Base-by-base conservation (phyloP, 2,329 filamentous ascomycete species). In the Trichocomaceae sp. region DNA sequence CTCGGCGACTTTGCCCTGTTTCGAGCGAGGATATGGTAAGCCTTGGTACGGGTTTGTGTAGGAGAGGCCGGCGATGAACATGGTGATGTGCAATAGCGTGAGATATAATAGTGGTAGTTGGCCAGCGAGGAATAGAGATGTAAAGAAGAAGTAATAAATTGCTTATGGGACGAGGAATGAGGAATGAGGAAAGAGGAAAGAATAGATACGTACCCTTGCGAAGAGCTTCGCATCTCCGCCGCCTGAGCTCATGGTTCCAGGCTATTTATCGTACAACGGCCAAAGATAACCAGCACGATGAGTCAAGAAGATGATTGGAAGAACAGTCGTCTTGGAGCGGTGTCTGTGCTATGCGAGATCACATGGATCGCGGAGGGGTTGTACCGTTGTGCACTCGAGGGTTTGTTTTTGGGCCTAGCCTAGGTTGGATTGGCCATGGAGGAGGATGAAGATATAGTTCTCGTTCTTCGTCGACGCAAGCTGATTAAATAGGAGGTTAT, bases 201-300 rank as follows among this genome's bases (percentile, higher is more conserved):
- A n/a, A n/a, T n/a, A n/a, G n/a, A 39, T 23, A 84, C 84, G 66
- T 86, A 99, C 93, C 79, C 93, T 85, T 74, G 93, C 92, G 79
- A 99, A 99, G 77, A 99, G 86, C 83, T 96, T 97, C 77, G 93
- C 95, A 84, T 97, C 93, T 75, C 93, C 90, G 77, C 88, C 89
- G 73, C 84, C 74, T 60, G 81, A 77, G 72, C 79, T 83, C 82
- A 85, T 85, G 63, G 63, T 26, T 26, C 23, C 23, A 26, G 23
- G 23, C 7, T 26, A 7, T 26, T 26, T 76, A 9, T 41, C 15
- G 8, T 5, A 41, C 19, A 17, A 41, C 37, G 5, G 37, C n/a
- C 17, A 41, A 10, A 29, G 26, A 29, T 29, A 29, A 29, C 26
- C 26, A 29, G 26, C 4, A 10, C 8, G 17, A 41, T 5, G 3